Conservation (phyloP, 345 rosid genomes). For the Corymbia maculata region DNA sequence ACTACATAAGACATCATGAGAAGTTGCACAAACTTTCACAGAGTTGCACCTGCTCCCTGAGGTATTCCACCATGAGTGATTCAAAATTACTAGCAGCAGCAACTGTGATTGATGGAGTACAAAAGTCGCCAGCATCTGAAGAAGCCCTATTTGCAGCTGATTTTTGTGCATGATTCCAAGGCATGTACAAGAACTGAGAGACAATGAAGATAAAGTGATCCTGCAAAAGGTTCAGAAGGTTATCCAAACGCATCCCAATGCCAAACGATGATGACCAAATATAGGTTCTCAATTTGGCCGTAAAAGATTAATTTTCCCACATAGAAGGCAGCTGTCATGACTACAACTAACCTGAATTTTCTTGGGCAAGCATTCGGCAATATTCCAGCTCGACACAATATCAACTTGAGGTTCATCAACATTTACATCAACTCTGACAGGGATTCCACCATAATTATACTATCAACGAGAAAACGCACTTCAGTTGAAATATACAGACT, state of each 20-base stretch:
- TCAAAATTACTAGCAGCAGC: slow-evolving; percentile 61
- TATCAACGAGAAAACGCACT: slow-evolving; percentile 1
- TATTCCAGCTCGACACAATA: slow-evolving; percentile 85
- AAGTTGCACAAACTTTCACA: not conserved
- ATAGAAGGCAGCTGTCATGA: not conserved
- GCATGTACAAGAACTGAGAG: slow-evolving; percentile 80
- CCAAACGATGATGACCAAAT: not conserved
- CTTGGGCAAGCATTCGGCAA: slow-evolving; percentile 72
- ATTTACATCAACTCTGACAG: slow-evolving; percentile 43
- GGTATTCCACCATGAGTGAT: slow-evolving; percentile 49
- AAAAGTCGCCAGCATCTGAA: slow-evolving; percentile 28
- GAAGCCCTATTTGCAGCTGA: slow-evolving; percentile 32
- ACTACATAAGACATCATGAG: not conserved
- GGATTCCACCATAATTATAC: slow-evolving; percentile 90
- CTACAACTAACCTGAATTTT: slow-evolving; percentile 50
- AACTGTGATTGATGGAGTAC: slow-evolving; percentile 62
- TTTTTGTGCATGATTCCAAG: slow-evolving; percentile 73
- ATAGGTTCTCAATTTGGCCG: not conserved
- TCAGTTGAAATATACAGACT: not conserved
- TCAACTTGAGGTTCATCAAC: slow-evolving; percentile 49
- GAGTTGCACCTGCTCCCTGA: slow-evolving; percentile 54
- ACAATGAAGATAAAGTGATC: slow-evolving; percentile 69
- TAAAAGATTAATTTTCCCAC: not conserved
- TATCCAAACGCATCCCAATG: not conserved
- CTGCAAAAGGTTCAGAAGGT: slow-evolving; percentile 29